phyloP scores from a whole-genome alignment of 805 yeast species.

The Kuraishia floccosa region DNA sequence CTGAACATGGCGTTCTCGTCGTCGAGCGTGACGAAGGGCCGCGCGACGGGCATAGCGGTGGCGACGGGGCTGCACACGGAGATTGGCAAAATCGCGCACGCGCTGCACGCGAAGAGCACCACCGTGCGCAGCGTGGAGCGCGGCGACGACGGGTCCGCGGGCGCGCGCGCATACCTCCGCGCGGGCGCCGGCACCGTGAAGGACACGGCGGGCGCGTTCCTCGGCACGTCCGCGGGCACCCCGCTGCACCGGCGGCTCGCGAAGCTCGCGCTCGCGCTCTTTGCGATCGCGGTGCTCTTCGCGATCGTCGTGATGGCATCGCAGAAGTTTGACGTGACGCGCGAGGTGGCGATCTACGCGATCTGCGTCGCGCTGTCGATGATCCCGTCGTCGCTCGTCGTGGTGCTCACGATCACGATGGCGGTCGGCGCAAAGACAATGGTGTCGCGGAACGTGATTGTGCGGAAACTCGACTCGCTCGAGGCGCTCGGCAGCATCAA shows the following conservation, averaged over 20 bases:
- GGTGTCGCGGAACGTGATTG: constrained; percentile 61
- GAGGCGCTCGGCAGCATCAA: constrained; percentile 74
- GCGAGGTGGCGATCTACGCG: constrained; percentile 80
- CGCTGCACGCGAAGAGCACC: constrained; percentile 31
- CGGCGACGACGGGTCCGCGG: constrained; percentile 30
- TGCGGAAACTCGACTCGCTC: constrained; percentile 64
- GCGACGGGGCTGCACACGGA: constrained; percentile 64
- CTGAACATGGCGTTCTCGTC: constrained; percentile 63
- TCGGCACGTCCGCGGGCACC: constrained; percentile 73
- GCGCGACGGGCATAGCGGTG: constrained; percentile 59
- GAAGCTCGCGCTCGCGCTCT: constrained; percentile 62
- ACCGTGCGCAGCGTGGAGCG: constrained; percentile 27
- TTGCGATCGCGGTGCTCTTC: constrained; percentile 69
- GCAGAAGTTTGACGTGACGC: constrained; percentile 62
- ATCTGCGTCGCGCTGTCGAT: constrained; percentile 75
- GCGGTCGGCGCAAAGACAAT: constrained; percentile 71
- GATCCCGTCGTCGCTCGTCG: constrained; percentile 76
- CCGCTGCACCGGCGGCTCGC: constrained; percentile 72
- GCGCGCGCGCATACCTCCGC: constrained; percentile 27
- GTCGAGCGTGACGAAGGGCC: constrained; percentile 60
- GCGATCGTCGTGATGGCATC: constrained; percentile 85
- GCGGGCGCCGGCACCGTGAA: constrained; percentile 37
- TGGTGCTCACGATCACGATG: constrained; percentile 78
- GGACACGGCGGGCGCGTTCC: constrained; percentile 51
- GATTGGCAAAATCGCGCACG: constrained; percentile 62